Conservation (phyloP, 192 early-diverging fungal genomes). For the Chytriomyces confervae region DNA sequence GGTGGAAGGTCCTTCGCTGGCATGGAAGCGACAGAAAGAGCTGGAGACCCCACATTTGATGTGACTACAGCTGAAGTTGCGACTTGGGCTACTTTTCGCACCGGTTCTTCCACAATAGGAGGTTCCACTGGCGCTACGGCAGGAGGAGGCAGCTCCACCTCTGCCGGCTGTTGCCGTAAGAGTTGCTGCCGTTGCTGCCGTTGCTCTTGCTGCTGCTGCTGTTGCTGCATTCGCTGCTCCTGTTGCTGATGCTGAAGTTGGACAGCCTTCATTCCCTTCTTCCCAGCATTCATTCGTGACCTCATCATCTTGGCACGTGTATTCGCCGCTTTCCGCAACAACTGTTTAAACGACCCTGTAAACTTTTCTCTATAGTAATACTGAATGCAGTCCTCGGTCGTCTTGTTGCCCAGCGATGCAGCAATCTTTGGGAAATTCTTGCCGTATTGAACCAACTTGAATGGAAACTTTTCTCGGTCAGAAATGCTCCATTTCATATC, state of each 20-base stretch:
- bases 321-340: conserved; percentile 39
- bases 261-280: conserved; percentile 7
- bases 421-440: conserved; percentile 59
- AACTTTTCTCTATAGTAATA: conserved; percentile 61
- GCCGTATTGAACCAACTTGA: conserved; percentile 47
- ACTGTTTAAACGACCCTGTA: conserved; percentile 44
- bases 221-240: too few relatives aligned
- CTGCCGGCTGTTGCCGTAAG: background rate
- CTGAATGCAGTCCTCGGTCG: conserved; percentile 50
- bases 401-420: conserved; percentile 42
- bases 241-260: background rate
- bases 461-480: conserved; percentile 46
- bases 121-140: background rate
- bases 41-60: background rate
- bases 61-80: background rate
- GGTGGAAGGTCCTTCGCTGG: background rate
- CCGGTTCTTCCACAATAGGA: background rate
- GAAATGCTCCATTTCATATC: conserved; percentile 46
- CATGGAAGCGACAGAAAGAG: background rate
- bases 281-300: conserved; percentile 12
- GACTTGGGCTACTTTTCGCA: background rate
- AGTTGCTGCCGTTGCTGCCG: conserved; percentile 7
- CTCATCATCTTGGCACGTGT: conserved; percentile 18
- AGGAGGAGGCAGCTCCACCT: background rate
- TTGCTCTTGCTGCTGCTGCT: background rate